phyloP scores from a whole-genome alignment of 176 grass and related monocot species.

The Raddia guianensis region DNA sequence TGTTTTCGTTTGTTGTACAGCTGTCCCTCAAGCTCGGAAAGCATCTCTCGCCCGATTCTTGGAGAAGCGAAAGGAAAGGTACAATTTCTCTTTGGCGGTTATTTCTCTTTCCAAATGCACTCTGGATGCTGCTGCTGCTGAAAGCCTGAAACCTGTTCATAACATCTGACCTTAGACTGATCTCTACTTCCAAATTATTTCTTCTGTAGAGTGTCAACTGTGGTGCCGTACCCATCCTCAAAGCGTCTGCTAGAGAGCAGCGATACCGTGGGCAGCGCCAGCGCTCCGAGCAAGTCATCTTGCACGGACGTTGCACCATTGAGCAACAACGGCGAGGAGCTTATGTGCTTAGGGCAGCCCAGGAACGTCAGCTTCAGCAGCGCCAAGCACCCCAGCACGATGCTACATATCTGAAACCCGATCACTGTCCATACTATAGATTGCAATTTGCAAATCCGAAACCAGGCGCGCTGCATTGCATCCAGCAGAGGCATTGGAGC shows the following conservation, averaged over 20 bases:
- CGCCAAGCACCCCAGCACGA: slow-evolving; percentile 37
- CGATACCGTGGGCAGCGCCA: slow-evolving; percentile 41
- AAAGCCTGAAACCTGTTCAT: background rate
- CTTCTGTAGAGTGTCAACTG: slow-evolving; percentile 52
- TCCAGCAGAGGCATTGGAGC: background rate
- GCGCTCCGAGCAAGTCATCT: slow-evolving; percentile 47
- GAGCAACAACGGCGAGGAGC: slow-evolving; percentile 40
- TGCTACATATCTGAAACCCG: slow-evolving; percentile 51
- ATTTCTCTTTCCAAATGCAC: slow-evolving; percentile 5
- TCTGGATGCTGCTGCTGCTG: background rate
- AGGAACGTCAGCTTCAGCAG: slow-evolving; percentile 51
- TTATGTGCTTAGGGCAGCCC: slow-evolving; percentile 40
- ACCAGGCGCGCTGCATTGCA: slow-evolving; percentile 17
- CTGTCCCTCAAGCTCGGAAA: slow-evolving; percentile 91
- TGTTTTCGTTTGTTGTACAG: slow-evolving; percentile 55
- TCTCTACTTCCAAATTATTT: background rate
- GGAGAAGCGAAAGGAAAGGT: slow-evolving; percentile 92
- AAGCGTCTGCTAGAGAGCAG: slow-evolving; percentile 56
- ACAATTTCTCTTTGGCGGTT: background rate
- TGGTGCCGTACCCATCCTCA: slow-evolving; percentile 52
- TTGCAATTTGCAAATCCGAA: slow-evolving; percentile 14
- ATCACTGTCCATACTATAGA: background rate
- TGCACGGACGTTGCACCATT: slow-evolving; percentile 36
- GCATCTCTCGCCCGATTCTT: slow-evolving; percentile 83
- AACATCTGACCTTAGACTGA: slow-evolving; percentile 7